Evolutionary conservation across 179 eudicot genomes (phyloP).

Genomic region (Pouteria campechiana): DNA sequence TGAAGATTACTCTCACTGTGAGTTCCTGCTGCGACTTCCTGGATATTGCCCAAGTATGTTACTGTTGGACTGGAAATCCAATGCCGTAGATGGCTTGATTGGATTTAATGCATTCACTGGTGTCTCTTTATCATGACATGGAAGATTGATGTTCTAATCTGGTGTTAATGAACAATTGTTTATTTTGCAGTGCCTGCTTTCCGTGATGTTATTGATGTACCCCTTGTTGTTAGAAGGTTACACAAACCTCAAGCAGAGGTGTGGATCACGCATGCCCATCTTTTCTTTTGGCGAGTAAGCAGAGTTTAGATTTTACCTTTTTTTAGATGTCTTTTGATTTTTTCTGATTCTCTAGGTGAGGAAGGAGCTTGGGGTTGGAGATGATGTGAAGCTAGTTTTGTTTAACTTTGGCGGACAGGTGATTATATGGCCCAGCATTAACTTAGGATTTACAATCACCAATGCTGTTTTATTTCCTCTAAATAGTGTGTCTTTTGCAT

Average conservation of each 20-base stretch:
- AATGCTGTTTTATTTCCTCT: too few species aligned
- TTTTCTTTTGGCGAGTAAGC: background rate
- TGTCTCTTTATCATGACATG: background rate
- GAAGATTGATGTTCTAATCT: background rate
- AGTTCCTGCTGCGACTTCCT: conserved; percentile 92
- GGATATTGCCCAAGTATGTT: conserved; percentile 98
- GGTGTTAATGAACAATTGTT: background rate
- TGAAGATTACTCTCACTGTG: conserved; percentile 95
- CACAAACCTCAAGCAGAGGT: conserved; percentile 91
- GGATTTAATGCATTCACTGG: background rate
- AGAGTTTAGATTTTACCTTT: background rate
- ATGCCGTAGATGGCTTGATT: background rate
- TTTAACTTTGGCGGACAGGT: conserved; percentile 99
- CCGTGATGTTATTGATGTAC: conserved; percentile 91
- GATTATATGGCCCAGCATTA: too few species aligned
- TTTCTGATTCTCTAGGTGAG: conserved; percentile 42
- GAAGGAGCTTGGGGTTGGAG: conserved; percentile 63
- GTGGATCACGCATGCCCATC: conserved; percentile 1
- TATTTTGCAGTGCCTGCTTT: conserved; percentile 86
- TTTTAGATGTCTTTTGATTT: background rate
- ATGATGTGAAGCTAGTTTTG: conserved; percentile 70
- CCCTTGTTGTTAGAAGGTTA: conserved; percentile 89
- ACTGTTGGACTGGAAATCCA: background rate
- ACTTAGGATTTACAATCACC: too few species aligned
- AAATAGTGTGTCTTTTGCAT: too few species aligned